A percentile compares a stretch with the other conserved stretches of the same genome.
These are phyloP conservation scores for Anisodus tanguticus DNA, from an alignment of 257 asterid species.

Conservation along the genomic window DNA sequence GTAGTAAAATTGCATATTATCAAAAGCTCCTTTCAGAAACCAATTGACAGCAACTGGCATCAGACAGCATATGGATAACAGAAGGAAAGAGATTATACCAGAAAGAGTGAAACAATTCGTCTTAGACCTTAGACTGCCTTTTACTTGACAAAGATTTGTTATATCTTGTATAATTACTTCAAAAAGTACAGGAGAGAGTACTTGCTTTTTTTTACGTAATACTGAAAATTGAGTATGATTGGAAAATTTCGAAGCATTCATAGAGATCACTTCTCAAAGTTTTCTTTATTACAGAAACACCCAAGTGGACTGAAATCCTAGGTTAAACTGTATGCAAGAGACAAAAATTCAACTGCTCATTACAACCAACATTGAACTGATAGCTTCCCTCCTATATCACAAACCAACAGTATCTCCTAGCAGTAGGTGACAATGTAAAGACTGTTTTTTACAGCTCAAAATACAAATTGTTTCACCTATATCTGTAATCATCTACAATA, in stretches of 20 bases:
- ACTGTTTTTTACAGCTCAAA: no score
- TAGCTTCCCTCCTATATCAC: no score
- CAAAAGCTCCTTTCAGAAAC: slow-evolving; percentile 26
- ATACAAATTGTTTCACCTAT: no score
- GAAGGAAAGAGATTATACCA: not conserved
- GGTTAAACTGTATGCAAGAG: not conserved
- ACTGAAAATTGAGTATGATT: not conserved
- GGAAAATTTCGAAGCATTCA: not conserved
- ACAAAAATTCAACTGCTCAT: no score
- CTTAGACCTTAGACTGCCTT: not conserved
- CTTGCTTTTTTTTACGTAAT: not conserved
- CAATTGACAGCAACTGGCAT: slow-evolving; percentile 3
- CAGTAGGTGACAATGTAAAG: no score
- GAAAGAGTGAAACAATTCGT: not conserved
- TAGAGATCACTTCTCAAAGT: not conserved
- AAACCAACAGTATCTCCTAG: no score
- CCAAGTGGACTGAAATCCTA: not conserved
- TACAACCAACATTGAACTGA: no score
- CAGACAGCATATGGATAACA: slow-evolving; percentile 11
- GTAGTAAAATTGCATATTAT: slow-evolving; percentile 35
- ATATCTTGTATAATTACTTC: not conserved
- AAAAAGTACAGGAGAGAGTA: not conserved
- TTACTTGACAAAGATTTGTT: not conserved
- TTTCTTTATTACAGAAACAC: not conserved
- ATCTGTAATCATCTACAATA: no score